Conservation (phyloP, 352 stramenopile species). For the Phytophthora tubulina region DNA sequence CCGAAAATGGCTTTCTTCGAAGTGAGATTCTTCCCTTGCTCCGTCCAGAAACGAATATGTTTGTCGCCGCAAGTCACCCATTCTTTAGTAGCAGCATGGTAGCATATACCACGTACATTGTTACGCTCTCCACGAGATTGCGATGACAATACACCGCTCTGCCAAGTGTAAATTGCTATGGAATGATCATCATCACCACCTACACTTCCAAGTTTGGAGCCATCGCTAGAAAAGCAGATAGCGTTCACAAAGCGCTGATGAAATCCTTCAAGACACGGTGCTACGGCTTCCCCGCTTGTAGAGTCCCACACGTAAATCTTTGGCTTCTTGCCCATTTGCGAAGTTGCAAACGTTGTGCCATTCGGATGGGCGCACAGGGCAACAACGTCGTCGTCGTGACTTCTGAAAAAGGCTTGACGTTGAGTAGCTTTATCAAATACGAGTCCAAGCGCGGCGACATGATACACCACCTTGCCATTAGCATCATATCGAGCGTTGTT, state of each 20-base stretch:
- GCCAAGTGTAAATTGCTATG: constrained; percentile 85
- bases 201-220: constrained; percentile 72
- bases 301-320: constrained; percentile 88
- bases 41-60: constrained; percentile 79
- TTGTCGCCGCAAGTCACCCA: constrained; percentile 83
- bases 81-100: constrained; percentile 50
- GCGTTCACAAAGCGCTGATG: constrained; percentile 79
- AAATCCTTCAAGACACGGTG: constrained; percentile 73
- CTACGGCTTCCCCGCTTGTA: constrained; percentile 36
- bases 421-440: constrained; percentile 62
- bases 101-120: constrained; percentile 62
- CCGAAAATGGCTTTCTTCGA: constrained; percentile 83
- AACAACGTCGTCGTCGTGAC: constrained; percentile 88
- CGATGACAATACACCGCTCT: constrained; percentile 54
- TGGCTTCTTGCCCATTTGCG: constrained; percentile 85
- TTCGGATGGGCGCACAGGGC: constrained; percentile 85
- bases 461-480: constrained; percentile 75
- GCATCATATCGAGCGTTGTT: constrained; percentile 85
- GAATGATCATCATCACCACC: constrained; percentile 88
- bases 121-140: constrained; percentile 75
- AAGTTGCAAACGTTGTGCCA: constrained; percentile 82
- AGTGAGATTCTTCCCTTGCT: constrained; percentile 74
- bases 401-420: constrained; percentile 67
- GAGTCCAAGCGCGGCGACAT: constrained; percentile 80
- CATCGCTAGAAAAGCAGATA: constrained; percentile 79